Evolutionary conservation across 805 yeast species (phyloP), one percentile per base, ranked within the genome.

Genomic region (Yarrowia sp.): DNA sequence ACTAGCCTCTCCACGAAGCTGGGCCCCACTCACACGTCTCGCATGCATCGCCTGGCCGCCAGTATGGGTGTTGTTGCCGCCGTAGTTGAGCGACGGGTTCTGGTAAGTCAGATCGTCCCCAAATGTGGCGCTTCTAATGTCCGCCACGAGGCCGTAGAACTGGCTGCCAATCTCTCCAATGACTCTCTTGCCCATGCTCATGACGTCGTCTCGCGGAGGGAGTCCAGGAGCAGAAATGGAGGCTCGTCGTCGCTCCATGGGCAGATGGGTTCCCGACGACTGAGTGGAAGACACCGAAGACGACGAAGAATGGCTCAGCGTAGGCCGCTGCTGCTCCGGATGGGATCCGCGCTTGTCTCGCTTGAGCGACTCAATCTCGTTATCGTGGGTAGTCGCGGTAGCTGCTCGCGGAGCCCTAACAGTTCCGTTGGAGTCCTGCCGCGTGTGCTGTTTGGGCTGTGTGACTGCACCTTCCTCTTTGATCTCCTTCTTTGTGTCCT

Each of bases 121-220:
- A 58, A 73, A 64, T 1, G 76, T 70, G 4, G 71, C 75, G 18
- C 69, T 72, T 51, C 68, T 63, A 6, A 73, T 73, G 39, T 73
- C 76, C 14, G 71, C 75, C 32, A 72, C 65, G 18, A 73, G 68
- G 2, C 74, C 69, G 74, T 74, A 72, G 58, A 73, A 70, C 63
- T 72, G 76, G 14, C 69, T 61, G 13, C 73, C 71, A 8, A 73
- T 66, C 41, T 69, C 75, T 33, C 70, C 74, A 10, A 72, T 73
- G 6, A 72, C 72, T 12, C 73, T 65, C 12, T 65, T 60, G 35
- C 74, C 73, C 69, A 68, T 67, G 27, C 65, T 68, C 44, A 70
- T 32, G 13, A 70, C 70, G 33, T 72, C 73, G 18, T 64, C 69
- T 12, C 63, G 44, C 7, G 67, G 68, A 6, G 68, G 63, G 44